Conservation (phyloP, 2,329 filamentous ascomycete species). For the Fusarium sp. region DNA sequence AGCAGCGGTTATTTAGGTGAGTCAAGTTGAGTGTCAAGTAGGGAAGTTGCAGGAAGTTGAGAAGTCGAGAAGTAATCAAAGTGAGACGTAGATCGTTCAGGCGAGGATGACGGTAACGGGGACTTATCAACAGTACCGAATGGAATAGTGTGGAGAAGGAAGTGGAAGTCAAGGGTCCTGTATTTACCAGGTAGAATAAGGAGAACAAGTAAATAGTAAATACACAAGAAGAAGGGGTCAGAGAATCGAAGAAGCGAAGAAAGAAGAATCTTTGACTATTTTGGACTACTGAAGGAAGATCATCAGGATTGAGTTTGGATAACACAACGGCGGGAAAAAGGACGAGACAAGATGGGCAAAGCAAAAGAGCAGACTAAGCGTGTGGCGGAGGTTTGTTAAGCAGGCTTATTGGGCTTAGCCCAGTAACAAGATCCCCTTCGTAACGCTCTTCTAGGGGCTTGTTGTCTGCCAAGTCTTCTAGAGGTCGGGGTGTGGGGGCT, state of each 20-base stretch:
- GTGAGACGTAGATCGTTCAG: constrained; percentile 33
- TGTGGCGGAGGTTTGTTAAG: constrained; percentile 32
- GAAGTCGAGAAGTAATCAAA: constrained; percentile 21
- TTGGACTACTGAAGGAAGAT: constrained; percentile 7
- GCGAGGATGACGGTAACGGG: constrained; percentile 3
- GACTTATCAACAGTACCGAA: constrained; percentile 4
- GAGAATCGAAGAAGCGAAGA: neutral
- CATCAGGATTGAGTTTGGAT: constrained; percentile 26
- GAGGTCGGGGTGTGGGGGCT: constrained; percentile 36
- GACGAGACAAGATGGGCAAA: neutral
- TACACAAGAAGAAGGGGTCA: neutral
- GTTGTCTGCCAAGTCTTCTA: constrained; percentile 22
- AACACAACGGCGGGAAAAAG: constrained; percentile 3
- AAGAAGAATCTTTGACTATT: constrained; percentile 1
- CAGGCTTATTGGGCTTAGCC: constrained; percentile 8
- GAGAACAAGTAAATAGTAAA: constrained; percentile 6
- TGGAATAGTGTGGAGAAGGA: constrained; percentile 24
- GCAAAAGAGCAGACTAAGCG: constrained; percentile 13
- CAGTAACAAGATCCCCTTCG: neutral
- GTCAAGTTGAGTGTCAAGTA: constrained; percentile 1
- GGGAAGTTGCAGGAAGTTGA: constrained; percentile 2
- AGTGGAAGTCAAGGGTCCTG: neutral
- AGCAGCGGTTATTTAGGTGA: constrained; percentile 10
- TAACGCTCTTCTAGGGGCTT: constrained; percentile 6
- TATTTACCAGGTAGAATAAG: constrained; percentile 9